Conservation (phyloP, 2,329 filamentous ascomycete species). For the Diaporthe caulivora region DNA sequence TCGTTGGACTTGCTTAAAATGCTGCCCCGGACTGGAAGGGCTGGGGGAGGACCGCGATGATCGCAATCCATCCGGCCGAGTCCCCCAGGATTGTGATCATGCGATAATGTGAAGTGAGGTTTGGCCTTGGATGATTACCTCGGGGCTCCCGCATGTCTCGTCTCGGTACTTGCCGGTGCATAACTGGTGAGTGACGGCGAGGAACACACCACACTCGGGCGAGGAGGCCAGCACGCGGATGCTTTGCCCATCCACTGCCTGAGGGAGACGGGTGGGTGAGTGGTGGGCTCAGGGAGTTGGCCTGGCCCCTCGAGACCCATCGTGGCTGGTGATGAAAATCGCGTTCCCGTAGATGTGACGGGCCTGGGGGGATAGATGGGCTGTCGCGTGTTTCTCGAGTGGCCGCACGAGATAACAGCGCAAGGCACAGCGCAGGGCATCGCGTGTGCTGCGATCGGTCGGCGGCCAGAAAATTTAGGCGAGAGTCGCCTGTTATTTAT, state of each 20-base stretch:
- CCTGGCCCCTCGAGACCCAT: not conserved
- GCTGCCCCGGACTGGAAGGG: not conserved
- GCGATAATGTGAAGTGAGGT: not conserved
- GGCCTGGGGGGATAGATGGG: not conserved
- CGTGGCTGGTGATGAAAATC: not conserved
- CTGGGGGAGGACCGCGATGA: no score
- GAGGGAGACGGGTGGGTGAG: not conserved
- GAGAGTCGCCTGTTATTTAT: not conserved
- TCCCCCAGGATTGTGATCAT: no score
- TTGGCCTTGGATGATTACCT: not conserved
- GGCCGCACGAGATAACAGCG: no score
- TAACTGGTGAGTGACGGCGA: not conserved
- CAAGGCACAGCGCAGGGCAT: not conserved
- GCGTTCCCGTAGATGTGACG: not conserved
- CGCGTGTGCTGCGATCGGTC: not conserved
- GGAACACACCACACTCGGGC: no score
- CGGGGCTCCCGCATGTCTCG: not conserved
- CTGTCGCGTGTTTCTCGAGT: not conserved
- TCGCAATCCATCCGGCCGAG: no score
- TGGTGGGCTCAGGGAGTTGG: not conserved
- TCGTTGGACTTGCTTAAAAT: not conserved
- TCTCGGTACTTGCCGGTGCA: conserved; percentile 20
- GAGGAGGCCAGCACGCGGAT: not conserved
- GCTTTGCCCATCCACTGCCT: no score
- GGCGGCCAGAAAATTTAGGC: not conserved